Conservation (phyloP, 306 rosid species). For the Inga leiocalycina region DNA sequence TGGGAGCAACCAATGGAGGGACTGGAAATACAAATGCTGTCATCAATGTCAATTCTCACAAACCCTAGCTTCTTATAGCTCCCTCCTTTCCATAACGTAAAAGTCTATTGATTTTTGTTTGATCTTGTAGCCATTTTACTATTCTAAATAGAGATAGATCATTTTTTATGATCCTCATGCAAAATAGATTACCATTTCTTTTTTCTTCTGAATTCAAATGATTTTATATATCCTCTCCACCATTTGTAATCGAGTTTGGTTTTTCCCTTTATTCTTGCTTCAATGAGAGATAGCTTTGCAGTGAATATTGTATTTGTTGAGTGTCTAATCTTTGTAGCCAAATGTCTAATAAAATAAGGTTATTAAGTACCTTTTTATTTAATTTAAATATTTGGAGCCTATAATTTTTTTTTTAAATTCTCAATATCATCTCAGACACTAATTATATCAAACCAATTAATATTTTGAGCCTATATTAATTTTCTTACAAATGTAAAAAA, state of each 20-base stretch:
- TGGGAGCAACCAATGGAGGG: constrained; percentile 38
- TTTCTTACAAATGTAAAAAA: background rate
- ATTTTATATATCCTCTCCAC: background rate
- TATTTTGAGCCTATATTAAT: background rate
- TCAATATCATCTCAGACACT: background rate
- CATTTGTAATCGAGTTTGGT: no score
- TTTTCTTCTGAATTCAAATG: background rate
- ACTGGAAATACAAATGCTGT: background rate
- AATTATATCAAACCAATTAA: background rate
- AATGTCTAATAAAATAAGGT: no score
- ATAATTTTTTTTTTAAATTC: no score
- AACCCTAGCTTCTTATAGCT: constrained; percentile 31
- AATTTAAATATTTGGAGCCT: no score
- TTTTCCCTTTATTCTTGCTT: no score
- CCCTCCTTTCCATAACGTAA: background rate
- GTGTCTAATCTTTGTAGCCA: no score
- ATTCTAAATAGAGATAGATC: background rate
- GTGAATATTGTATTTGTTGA: no score
- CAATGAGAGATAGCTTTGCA: no score
- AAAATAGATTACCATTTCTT: background rate
- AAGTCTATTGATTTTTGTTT: background rate
- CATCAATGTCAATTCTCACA: background rate
- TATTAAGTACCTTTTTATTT: no score
- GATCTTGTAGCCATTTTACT: background rate
- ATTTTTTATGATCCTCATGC: background rate